Base-by-base conservation (phyloP, 2,329 filamentous ascomycete genomes). In the Sphaerostilbella broomeana region DNA sequence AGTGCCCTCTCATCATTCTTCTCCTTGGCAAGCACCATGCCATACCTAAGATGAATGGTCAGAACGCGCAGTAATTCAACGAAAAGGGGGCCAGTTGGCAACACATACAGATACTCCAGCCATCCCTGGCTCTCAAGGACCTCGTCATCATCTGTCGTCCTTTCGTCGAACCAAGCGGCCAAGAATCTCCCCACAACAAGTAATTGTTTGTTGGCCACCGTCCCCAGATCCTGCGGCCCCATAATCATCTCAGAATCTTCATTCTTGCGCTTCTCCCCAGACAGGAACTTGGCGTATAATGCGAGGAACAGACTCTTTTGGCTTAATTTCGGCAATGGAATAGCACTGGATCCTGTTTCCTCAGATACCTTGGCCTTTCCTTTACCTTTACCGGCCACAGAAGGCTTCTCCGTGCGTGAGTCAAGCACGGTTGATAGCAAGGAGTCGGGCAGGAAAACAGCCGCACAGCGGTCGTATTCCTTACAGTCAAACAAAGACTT, bases 221-320 rank as follows among this genome's bases (percentile, higher is more conserved):
- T 81, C 1, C 89, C 88, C 11, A 87, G 80, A 61, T 98, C 92
- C 43, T 89, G 81, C 1, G 92, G 90, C 0, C 92, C 92, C 63
- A 97, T 79, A 35, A 98, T 86, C 84, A 95, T 95, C 64, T 98
- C 92, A 16, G 86, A 87, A 42, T 97, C 90, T 61, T 98, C 92
- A 53, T 95, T 86, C 62, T 90, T 95, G 48, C 86, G 80, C 69
- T 97, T 95, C 69, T 98, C 92, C 2, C 92, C 92, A 0, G 89
- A 84, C 47, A 97, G 77, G 57, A 89, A 88, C 56, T 90, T 94
- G 30, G 92, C 86, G 55, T 98, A 98, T 4, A 97, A 69, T 1
- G 88, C 84, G 9, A 98, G 72, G 56, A 98, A 98, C 15, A 97
- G 64, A 37, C 90, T 88, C 63, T 90, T 94, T 59, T 95, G 88